Evolutionary conservation across 176 grass and related monocot species (phyloP).

Genomic region (Phyllostachys edulis): DNA sequence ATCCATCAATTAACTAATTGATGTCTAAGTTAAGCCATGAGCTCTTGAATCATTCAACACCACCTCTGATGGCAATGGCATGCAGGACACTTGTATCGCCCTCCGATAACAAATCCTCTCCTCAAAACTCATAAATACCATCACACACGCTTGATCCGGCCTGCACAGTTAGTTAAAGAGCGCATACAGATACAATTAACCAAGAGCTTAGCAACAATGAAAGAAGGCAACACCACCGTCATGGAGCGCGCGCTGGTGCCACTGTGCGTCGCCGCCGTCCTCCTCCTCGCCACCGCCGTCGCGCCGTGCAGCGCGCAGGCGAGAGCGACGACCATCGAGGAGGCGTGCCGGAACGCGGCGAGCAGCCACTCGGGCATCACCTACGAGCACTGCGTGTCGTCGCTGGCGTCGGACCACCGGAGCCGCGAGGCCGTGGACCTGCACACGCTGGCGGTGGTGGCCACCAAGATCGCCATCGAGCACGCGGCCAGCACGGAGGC

Average conservation of each 20-base stretch:
- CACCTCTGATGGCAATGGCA: not conserved
- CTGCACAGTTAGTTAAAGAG: not conserved
- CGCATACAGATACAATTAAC: not conserved
- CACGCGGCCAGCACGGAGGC: conserved; percentile 46
- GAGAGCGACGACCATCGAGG: conserved; percentile 16
- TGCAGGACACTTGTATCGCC: not conserved
- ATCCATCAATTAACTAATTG: not conserved
- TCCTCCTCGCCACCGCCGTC: not conserved
- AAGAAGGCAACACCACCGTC: not conserved
- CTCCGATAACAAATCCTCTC: not conserved
- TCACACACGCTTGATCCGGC: not conserved
- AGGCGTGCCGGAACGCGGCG: conserved; percentile 35
- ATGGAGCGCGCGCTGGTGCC: not conserved
- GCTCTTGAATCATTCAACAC: not conserved
- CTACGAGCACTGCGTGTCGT: conserved; percentile 42
- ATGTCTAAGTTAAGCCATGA: not conserved
- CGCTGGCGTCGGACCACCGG: conserved; percentile 22
- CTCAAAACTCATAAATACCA: conserved; percentile 1
- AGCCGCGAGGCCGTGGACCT: conserved; percentile 27
- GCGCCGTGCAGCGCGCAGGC: not conserved
- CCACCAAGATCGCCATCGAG: conserved; percentile 37
- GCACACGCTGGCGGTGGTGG: conserved; percentile 29
- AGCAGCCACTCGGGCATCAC: not conserved
- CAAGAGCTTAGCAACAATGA: not conserved
- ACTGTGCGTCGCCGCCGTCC: not conserved